phyloP scores from a whole-genome alignment of 2,329 filamentous ascomycete species.

The Sordariomycetes sp. region DNA sequence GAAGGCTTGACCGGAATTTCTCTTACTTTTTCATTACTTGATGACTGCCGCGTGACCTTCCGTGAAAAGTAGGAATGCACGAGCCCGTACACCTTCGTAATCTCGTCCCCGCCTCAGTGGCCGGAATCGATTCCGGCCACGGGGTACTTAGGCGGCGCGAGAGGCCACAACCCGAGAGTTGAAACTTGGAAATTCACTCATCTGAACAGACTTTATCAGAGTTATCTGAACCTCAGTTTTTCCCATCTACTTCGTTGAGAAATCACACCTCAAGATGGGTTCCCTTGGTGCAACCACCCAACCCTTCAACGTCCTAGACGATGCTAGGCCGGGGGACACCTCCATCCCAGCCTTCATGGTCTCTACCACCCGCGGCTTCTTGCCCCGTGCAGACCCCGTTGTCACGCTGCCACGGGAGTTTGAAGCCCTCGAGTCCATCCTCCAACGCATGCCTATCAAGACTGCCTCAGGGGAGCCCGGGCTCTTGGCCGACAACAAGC shows the following conservation, averaged over 20 bases:
- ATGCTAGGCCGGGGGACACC: conserved; percentile 47
- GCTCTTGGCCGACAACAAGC: conserved; percentile 62
- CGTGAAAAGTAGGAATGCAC: neutral
- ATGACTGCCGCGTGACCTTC: conserved; percentile 3
- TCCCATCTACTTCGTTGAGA: neutral
- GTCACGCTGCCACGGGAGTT: conserved; percentile 64
- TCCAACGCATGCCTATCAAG: conserved; percentile 71
- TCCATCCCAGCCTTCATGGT: conserved; percentile 70
- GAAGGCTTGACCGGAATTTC: conserved; percentile 2
- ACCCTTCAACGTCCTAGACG: conserved; percentile 47
- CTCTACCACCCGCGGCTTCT: conserved; percentile 64
- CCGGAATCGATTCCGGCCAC: conserved; percentile 41
- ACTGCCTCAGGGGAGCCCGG: conserved; percentile 66
- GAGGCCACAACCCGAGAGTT: conserved; percentile 10
- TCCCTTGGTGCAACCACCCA: conserved; percentile 16
- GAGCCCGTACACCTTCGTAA: neutral
- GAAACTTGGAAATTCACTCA: conserved; percentile 1
- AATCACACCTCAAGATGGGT: conserved; percentile 19
- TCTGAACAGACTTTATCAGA: neutral
- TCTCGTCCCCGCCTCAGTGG: conserved; percentile 21
- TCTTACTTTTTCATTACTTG: conserved; percentile 5
- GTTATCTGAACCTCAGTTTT: neutral
- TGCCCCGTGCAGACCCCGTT: conserved; percentile 58
- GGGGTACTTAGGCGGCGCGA: conserved; percentile 33
- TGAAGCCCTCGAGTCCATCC: conserved; percentile 58